Percentiles rank a stretch among this genome's conserved stretches.
Evolutionary conservation across 75 land plant species (phyloP).

Genomic region (Pinus tabuliformis): DNA sequence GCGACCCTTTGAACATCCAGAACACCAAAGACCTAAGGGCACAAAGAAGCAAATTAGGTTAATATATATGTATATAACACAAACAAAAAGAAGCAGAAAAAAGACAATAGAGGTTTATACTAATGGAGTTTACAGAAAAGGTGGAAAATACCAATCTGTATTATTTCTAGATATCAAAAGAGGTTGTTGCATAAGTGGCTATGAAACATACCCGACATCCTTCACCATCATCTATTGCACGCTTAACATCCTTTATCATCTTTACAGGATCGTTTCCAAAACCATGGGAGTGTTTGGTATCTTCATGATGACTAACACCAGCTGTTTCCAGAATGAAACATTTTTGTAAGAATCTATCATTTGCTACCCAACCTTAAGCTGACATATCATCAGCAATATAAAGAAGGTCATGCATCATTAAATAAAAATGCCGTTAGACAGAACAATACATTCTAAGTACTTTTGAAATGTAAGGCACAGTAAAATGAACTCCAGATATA

Average conservation of each 20-base stretch:
- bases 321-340: conserved; percentile 11
- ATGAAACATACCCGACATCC: conserved; percentile 81
- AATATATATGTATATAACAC: conserved; percentile 2
- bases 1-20: conserved; percentile 98
- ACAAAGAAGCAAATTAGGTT: neutral
- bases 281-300: conserved; percentile 30
- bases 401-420: neutral
- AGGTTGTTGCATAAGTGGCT: neutral
- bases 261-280: conserved; percentile 63
- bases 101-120: neutral
- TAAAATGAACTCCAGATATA: no score
- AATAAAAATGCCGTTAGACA: neutral
- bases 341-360: neutral
- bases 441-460: no score
- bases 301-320: conserved; percentile 32
- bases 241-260: conserved; percentile 77
- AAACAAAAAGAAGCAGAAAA: neutral
- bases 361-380: neutral
- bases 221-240: conserved; percentile 75
- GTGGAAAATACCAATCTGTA: neutral
- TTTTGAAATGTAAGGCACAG: no score
- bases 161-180: conserved; percentile 6
- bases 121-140: neutral
- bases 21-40: conserved; percentile 80
- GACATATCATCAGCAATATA: neutral